phyloP scores from a whole-genome alignment of 73 alveolate genomes.

The Paramecium biaurelia region DNA sequence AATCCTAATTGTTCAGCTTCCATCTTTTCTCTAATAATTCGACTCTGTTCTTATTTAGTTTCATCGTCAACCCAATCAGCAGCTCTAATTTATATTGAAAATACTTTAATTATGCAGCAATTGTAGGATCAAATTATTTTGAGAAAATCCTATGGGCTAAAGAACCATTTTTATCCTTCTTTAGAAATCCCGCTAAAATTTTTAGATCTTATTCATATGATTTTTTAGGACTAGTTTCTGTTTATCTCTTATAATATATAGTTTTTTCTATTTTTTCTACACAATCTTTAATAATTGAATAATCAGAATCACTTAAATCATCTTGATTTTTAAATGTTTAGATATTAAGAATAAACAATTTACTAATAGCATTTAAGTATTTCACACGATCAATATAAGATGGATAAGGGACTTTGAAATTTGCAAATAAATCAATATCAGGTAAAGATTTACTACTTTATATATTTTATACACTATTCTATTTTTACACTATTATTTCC shows the following conservation, averaged over 20 bases:
- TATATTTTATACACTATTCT: background rate
- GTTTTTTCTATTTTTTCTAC: constrained; percentile 14
- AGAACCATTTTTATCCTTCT: constrained; percentile 37
- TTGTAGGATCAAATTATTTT: background rate
- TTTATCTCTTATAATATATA: background rate
- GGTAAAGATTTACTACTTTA: constrained; percentile 26
- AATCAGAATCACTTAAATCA: background rate
- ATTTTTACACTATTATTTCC: background rate
- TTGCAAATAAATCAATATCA: constrained; percentile 9
- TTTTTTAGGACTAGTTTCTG: background rate
- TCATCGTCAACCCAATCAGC: constrained; percentile 54
- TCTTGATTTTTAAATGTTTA: background rate
- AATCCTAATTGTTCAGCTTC: constrained; percentile 39
- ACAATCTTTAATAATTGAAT: background rate
- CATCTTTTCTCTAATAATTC: background rate
- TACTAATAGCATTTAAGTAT: background rate
- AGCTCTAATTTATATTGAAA: background rate
- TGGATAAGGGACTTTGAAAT: background rate
- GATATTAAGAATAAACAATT: background rate
- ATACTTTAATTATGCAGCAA: constrained; percentile 48
- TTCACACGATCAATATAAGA: background rate
- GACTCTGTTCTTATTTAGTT: background rate
- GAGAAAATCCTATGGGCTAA: background rate
- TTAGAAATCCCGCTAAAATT: background rate
- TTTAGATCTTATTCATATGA: constrained; percentile 10